Base-by-base conservation (phyloP, 2,329 filamentous ascomycete species). In the Kalmusia sp. region DNA sequence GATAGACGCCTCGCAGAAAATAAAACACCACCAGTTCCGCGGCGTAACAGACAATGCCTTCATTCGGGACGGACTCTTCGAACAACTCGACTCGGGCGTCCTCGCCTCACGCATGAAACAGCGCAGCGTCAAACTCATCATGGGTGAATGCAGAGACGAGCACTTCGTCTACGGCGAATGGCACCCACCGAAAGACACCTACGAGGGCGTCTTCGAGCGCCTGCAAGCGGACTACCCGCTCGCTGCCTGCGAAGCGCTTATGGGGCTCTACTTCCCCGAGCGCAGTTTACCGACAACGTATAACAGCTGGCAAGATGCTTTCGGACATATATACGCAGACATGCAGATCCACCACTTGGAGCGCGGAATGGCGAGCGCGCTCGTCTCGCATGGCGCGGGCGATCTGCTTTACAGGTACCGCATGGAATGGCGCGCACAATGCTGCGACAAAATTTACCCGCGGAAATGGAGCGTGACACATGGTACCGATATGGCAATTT, bases 91-190 rank as follows among this genome's bases (percentile, higher is more conserved):
- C 59, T 77, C 66, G 33, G 82, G 82, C 12, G 67, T 66, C 3
- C 83, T 84, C 50, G 82, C 79, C 0, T 57, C 61, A 3, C 69
- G 69, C 3, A 74, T 85, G 64, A 73, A 76, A 33, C 58, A 64
- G 1, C 76, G 81, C 2, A 76, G 76, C 27, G 67, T 84, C 38
- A 76, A 76, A 17, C 70, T 85, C 37, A 71, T 85, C 49, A 78
- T 81, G 14, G 83, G 83, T 30, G 83, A 85, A 65, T 84, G 81
- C 52, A 65, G 73, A 41, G 79, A 84, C 53, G 83, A 86, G 64
- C 80, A 80, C 57, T 73, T 74, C 59, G 67, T 82, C 3, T 86
- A 86, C 62, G 77, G 75, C 1, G 69, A 68, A 7, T 84, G 80
- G 79, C 73, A 76, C 14, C 79, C 81, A 1, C 82, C 82, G 0